phyloP scores from a whole-genome alignment of 352 stramenopile species.

The Thraustochytrium striatum region DNA sequence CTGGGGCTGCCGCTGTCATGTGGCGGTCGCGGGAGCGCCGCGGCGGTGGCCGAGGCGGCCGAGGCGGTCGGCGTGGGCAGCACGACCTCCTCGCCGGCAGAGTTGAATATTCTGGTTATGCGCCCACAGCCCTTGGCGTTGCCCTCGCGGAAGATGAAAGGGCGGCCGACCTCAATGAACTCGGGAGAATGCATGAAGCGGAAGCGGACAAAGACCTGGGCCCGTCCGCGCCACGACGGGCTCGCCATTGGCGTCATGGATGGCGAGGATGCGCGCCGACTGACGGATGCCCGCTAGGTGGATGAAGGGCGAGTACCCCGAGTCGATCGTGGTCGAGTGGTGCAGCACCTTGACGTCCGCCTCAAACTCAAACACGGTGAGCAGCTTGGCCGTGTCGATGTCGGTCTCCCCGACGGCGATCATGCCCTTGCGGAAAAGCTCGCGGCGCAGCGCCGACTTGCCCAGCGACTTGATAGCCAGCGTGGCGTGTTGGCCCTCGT shows the following conservation, averaged over 20 bases:
- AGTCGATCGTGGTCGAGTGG: conserved; percentile 86
- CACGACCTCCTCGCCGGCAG: conserved; percentile 30
- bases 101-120: conserved; percentile 38
- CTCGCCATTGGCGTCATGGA: conserved; percentile 56
- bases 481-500: conserved; percentile 35
- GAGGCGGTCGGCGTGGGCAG: too few species aligned
- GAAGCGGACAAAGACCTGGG: conserved; percentile 75
- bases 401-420: conserved; percentile 74
- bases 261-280: conserved; percentile 77
- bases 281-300: conserved; percentile 85
- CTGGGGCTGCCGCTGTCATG: too few species aligned
- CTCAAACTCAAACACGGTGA: conserved; percentile 68
- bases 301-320: conserved; percentile 89
- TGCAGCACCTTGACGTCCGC: conserved; percentile 87
- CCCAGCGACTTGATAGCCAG: conserved; percentile 36
- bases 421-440: conserved; percentile 66
- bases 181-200: conserved; percentile 83
- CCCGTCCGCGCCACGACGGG: conserved; percentile 80
- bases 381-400: conserved; percentile 58
- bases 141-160: conserved; percentile 95
- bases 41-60: too few species aligned
- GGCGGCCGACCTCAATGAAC: conserved; percentile 89
- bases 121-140: conserved; percentile 40
- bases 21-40: too few species aligned
- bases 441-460: not conserved